phyloP scores from a whole-genome alignment of 148 eudicot species.

The Camellia japonica region DNA sequence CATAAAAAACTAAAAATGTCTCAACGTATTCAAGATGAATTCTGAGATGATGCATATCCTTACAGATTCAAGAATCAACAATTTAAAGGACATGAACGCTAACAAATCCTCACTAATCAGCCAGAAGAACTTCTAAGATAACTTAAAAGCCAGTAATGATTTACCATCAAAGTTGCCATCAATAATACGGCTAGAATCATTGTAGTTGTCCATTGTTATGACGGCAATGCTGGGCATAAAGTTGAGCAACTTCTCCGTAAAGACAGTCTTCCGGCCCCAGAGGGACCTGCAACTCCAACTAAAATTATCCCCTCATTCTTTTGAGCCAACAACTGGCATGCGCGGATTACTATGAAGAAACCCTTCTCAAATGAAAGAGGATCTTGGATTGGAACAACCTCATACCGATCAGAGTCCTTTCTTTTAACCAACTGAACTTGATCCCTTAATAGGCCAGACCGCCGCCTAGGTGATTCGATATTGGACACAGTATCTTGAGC shows the following conservation, averaged over 20 bases:
- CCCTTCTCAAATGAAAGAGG: constrained; percentile 80
- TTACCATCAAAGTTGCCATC: constrained; percentile 91
- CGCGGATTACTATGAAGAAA: constrained; percentile 71
- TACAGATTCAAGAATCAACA: not conserved
- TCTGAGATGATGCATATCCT: not conserved
- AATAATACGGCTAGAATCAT: constrained; percentile 72
- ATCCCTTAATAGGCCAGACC: constrained; percentile 73
- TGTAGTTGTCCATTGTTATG: constrained; percentile 83
- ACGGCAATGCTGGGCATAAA: constrained; percentile 83
- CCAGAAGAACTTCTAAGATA: not conserved
- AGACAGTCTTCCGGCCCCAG: constrained; percentile 88
- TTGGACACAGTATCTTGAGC: constrained; percentile 38
- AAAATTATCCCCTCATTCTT: constrained; percentile 76
- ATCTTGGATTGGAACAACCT: constrained; percentile 65
- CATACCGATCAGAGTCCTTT: constrained; percentile 65
- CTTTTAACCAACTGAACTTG: constrained; percentile 70
- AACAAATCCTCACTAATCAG: not conserved
- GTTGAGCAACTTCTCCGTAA: constrained; percentile 67
- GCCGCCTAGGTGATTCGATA: constrained; percentile 66
- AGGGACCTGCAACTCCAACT: constrained; percentile 88
- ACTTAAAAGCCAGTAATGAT: not conserved
- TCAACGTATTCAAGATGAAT: not conserved
- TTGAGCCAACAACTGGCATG: constrained; percentile 78
- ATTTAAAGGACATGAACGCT: not conserved
- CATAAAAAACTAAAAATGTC: not conserved